These are phyloP conservation scores for Plantago ovata DNA, from an alignment of 257 asterid genomes.

Conservation along the genomic window DNA sequence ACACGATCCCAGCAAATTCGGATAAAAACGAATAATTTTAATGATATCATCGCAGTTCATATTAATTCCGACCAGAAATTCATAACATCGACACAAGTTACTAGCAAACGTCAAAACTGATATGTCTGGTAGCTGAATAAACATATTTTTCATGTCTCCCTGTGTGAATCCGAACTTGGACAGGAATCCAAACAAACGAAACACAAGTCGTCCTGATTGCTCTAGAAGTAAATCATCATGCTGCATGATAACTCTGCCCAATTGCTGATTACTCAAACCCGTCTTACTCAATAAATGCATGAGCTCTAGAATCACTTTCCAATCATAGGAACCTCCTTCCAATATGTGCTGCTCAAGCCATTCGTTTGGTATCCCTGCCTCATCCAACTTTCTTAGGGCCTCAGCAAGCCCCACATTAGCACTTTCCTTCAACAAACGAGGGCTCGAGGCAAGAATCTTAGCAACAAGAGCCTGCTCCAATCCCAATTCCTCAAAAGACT, in stretches of 20 bases:
- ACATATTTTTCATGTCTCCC: constrained; percentile 24
- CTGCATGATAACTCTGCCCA: constrained; percentile 21
- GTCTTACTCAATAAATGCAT: constrained; percentile 27
- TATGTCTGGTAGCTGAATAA: constrained; percentile 32
- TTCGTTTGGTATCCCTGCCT: constrained; percentile 25
- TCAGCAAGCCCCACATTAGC: constrained; percentile 19
- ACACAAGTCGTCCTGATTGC: constrained; percentile 26
- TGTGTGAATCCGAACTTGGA: constrained; percentile 35
- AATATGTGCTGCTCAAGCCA: constrained; percentile 38
- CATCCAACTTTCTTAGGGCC: constrained; percentile 29
- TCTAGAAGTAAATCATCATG: constrained; percentile 37
- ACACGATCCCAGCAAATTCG: constrained; percentile 42
- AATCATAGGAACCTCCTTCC: constrained; percentile 27
- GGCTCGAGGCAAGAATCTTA: constrained; percentile 37
- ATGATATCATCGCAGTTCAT: constrained; percentile 35
- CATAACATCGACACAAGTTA: constrained; percentile 30
- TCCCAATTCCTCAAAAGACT: constrained; percentile 28
- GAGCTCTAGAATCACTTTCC: constrained; percentile 33
- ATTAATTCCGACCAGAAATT: constrained; percentile 33
- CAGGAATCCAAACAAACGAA: constrained; percentile 32
- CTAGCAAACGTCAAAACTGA: constrained; percentile 26
- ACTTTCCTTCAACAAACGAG: constrained; percentile 33
- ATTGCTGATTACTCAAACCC: constrained; percentile 33
- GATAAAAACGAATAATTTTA: constrained; percentile 24
- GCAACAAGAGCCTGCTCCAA: constrained; percentile 29